Percentiles rank a stretch among this genome's conserved stretches.
These are phyloP conservation scores for Sinapis alba DNA, from an alignment of 441 rosid genomes.

Conservation along the genomic window DNA sequence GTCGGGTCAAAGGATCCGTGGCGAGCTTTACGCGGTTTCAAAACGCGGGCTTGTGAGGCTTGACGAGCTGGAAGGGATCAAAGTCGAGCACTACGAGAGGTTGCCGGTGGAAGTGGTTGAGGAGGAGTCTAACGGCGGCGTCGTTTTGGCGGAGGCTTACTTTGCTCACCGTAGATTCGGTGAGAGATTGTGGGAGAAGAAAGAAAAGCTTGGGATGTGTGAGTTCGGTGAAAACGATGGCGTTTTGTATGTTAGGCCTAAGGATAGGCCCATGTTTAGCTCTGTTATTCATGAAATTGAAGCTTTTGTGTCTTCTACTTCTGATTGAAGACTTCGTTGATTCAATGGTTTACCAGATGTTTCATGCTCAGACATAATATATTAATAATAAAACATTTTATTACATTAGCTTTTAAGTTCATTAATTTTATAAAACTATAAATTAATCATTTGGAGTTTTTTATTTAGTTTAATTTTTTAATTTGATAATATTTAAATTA, in stretches of 20 bases:
- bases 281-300: constrained; percentile 43
- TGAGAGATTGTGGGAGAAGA: constrained; percentile 61
- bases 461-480: too few relatives aligned
- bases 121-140: constrained; percentile 32
- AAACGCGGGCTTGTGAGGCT: constrained; percentile 48
- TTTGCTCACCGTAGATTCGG: constrained; percentile 60
- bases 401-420: too few relatives aligned
- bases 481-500: too few relatives aligned
- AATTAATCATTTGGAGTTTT: too few relatives aligned
- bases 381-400: too few relatives aligned
- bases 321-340: neutral
- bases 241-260: constrained; percentile 43
- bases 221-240: constrained; percentile 35
- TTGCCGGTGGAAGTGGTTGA: constrained; percentile 44
- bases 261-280: constrained; percentile 36
- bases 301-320: constrained; percentile 37
- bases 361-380: too few relatives aligned
- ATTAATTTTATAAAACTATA: too few relatives aligned
- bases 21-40: constrained; percentile 70
- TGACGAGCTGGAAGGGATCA: constrained; percentile 64
- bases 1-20: constrained; percentile 53
- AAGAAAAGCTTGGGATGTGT: constrained; percentile 47
- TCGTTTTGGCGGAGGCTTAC: constrained; percentile 59
- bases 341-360: neutral
- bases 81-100: constrained; percentile 71